Evolutionary conservation across 2,329 filamentous ascomycete species (phyloP), one percentile per base, ranked within the genome.

Genomic region (Arthrocladium fulminans): DNA sequence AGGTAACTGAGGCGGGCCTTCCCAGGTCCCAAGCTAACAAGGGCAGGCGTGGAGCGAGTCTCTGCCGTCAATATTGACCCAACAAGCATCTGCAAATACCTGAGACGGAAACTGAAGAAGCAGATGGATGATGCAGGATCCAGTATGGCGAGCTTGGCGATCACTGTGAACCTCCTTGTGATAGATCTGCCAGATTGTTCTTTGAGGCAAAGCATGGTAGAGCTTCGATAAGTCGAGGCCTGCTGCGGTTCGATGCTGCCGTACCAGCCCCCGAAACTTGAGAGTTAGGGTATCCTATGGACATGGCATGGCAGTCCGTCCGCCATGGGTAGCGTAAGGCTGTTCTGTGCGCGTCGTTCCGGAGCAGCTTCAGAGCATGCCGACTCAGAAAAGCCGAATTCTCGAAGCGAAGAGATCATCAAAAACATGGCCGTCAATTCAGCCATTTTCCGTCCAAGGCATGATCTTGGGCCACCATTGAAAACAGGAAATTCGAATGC

Each of bases 371-470:
- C 23, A 15, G 25, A 32, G 19, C 24, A 1, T 15, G 30, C 38
- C 15, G 50, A 52, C 47, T 62, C 60, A 10, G 48, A 59, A 45
- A 81, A 75, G 5, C 79, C 72, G 56, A 81, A 83, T 2, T 60
- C 54, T 32, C 64, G 61, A 3, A 73, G 61, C 50, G 81, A 59
- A 1, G 65, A 67, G 2, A 74, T 71, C 55, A 82, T 68, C 7
- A 75, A 72, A 63, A 79, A 76, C 13, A 75, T 72, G 3, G 73
- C 77, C 35, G 83, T 70, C 4, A 72, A 54, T 62, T 83, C 79
- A 2, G 80, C 80, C 79, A 83, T 82, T 56, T 73, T 76, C 67
- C 77, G 80, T 2, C 80, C 80, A 29, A 83, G 63, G 52, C 80
- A 83, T 2, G 70, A 70, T 30, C 80, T 67, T n/a, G 76, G 67